These are phyloP conservation scores for Lunasporangiospora selenospora DNA, from an alignment of 192 early-diverging fungal species.

Conservation along the genomic window DNA sequence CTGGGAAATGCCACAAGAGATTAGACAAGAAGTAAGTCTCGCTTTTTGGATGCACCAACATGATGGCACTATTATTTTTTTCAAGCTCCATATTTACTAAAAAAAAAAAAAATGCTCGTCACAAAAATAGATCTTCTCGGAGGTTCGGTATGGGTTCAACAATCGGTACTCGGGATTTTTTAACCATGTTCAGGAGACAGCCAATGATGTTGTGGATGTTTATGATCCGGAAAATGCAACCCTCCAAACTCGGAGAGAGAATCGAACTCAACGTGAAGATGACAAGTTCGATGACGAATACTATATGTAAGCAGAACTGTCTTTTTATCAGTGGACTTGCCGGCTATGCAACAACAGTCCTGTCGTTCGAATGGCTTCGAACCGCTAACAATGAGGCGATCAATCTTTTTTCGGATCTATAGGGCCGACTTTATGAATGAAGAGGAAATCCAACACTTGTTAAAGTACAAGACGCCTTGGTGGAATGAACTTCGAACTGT, in stretches of 20 bases:
- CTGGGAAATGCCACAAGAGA: slow-evolving; percentile 86
- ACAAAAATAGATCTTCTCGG: slow-evolving; percentile 38
- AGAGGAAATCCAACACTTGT: slow-evolving; percentile 83
- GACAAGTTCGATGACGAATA: slow-evolving; percentile 91
- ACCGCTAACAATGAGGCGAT: no score
- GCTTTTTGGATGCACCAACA: no score
- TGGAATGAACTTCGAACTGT: slow-evolving; percentile 68
- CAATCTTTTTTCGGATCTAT: background rate
- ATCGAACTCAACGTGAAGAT: slow-evolving; percentile 76
- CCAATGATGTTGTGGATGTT: slow-evolving; percentile 75
- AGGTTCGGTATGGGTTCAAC: slow-evolving; percentile 89
- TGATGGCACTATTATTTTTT: no score
- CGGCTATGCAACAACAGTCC: background rate
- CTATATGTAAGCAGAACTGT: slow-evolving; percentile 86
- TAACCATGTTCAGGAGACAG: slow-evolving; percentile 71
- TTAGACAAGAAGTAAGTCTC: slow-evolving; percentile 56
- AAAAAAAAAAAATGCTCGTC: no score
- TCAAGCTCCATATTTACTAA: no score
- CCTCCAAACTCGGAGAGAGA: slow-evolving; percentile 57
- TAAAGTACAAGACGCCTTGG: slow-evolving; percentile 75
- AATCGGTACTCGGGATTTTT: slow-evolving; percentile 81
- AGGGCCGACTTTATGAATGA: slow-evolving; percentile 83
- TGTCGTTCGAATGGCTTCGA: no score
- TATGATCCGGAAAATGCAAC: slow-evolving; percentile 63
- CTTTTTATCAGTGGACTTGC: no score